These are phyloP conservation scores for Cladophialophora yegresii DNA, from an alignment of 2,329 filamentous ascomycete genomes.

Conservation along the genomic window DNA sequence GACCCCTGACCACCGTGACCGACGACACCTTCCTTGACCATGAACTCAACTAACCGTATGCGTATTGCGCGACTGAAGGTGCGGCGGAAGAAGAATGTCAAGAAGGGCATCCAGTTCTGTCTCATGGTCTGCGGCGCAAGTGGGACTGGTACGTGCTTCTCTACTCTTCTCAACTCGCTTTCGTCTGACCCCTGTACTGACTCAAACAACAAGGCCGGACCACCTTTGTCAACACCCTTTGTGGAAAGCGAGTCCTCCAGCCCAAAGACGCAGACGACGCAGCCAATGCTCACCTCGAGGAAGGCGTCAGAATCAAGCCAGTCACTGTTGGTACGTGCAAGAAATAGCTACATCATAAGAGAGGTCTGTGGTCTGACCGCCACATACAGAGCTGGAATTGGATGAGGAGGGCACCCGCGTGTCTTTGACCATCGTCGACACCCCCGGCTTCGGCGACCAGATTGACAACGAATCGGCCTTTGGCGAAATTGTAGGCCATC, in stretches of 20 bases:
- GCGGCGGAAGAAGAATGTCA: conserved; percentile 99
- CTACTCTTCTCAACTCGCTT: conserved; percentile 17
- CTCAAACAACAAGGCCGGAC: conserved; percentile 70
- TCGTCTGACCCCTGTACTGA: conserved; percentile 12
- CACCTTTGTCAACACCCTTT: conserved; percentile 99
- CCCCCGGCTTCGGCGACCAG: conserved; percentile 96
- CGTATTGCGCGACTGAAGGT: conserved; percentile 73
- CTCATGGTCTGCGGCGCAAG: conserved; percentile 99
- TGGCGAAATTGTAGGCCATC: conserved; percentile 94
- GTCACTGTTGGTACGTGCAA: conserved; percentile 82
- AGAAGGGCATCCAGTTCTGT: conserved; percentile 99
- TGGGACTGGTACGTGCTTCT: conserved; percentile 73
- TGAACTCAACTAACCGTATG: conserved; percentile 31
- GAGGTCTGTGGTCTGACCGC: conserved; percentile 32
- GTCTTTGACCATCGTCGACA: conserved; percentile 97
- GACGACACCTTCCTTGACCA: conserved; percentile 1
- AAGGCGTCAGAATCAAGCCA: conserved; percentile 97
- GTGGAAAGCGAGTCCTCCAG: conserved; percentile 85
- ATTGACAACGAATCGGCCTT: conserved; percentile 99
- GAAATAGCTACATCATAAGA: conserved; percentile 6
- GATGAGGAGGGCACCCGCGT: conserved; percentile 98
- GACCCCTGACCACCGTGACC: conserved; percentile 5
- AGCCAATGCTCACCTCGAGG: conserved; percentile 83
- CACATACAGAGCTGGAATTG: conserved; percentile 75
- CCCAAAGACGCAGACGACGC: conserved; percentile 94